Conservation (phyloP, 495 filamentous ascomycete species). For the Talaromyces proteolyticus region DNA sequence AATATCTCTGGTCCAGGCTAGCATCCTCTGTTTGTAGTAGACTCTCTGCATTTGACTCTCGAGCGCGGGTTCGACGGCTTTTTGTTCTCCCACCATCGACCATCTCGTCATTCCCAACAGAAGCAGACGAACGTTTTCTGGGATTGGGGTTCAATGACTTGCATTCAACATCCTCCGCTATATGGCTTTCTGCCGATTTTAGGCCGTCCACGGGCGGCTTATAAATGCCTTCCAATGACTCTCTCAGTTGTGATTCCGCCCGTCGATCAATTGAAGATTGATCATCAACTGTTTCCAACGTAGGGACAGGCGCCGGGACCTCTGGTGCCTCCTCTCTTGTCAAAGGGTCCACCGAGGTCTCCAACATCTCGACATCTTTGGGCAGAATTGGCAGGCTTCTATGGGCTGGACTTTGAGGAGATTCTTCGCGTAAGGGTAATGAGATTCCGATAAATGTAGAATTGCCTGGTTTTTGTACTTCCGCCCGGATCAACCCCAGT, state of each 20-base stretch:
- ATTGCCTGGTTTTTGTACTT: constrained; percentile 30
- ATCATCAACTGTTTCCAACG: constrained; percentile 25
- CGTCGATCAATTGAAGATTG: constrained; percentile 35
- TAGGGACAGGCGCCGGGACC: not conserved
- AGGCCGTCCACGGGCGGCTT: constrained; percentile 14
- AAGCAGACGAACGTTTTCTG: constrained; percentile 47
- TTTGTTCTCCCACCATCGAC: constrained; percentile 59
- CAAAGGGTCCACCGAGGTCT: not conserved
- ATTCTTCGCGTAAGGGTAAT: constrained; percentile 21
- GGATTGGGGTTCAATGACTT: constrained; percentile 19
- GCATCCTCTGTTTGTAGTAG: constrained; percentile 43
- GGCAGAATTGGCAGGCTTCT: constrained; percentile 2
- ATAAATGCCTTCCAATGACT: constrained; percentile 31
- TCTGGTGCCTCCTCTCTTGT: not conserved
- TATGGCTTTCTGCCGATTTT: constrained; percentile 16
- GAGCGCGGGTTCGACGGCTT: constrained; percentile 76
- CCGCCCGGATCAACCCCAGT: constrained; percentile 39
- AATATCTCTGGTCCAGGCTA: constrained; percentile 59
- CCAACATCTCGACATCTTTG: constrained; percentile 8
- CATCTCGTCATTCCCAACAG: constrained; percentile 42
- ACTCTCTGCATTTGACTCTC: constrained; percentile 61
- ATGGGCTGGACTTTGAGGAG: constrained; percentile 9
- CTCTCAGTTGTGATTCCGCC: constrained; percentile 36
- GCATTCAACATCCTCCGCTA: constrained; percentile 17
- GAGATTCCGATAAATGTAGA: constrained; percentile 30